Conservation (phyloP, 768 basidiomycete genomes). For the Termitomyces sp. region DNA sequence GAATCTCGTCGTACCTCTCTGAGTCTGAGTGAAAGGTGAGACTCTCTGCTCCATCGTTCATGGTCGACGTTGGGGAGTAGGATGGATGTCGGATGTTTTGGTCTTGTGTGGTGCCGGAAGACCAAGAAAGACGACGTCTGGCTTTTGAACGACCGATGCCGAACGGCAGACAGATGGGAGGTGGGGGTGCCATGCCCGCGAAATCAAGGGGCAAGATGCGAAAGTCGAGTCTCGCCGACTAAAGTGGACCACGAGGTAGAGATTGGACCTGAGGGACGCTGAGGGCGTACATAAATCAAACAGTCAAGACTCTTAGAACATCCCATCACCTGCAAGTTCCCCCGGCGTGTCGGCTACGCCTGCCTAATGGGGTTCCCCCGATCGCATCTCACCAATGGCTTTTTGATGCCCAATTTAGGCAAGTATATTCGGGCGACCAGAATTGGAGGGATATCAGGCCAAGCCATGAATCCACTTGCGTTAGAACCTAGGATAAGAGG, state of each 20-base stretch:
- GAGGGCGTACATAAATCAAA: neutral
- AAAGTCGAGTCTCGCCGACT: neutral
- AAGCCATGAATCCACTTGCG: no score
- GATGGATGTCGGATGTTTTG: constrained; percentile 35
- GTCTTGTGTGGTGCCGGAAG: constrained; percentile 26
- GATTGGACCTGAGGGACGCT: neutral
- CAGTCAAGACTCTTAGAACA: neutral
- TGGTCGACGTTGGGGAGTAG: constrained; percentile 36
- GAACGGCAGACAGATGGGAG: constrained; percentile 60
- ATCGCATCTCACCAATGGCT: neutral
- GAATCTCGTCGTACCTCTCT: constrained; percentile 50
- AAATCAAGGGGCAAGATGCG: constrained; percentile 14
- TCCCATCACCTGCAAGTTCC: constrained; percentile 9
- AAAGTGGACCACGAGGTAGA: constrained; percentile 13
- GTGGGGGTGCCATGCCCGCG: constrained; percentile 45
- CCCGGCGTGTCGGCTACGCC: constrained; percentile 10
- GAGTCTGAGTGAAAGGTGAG: constrained; percentile 58
- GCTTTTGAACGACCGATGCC: constrained; percentile 34
- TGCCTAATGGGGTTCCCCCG: constrained; percentile 11
- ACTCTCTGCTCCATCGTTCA: constrained; percentile 37
- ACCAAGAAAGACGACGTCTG: constrained; percentile 42
- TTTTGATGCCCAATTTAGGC: neutral
- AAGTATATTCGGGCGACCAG: neutral
- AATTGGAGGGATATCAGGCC: no score
- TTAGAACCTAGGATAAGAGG: no score